Conservation (phyloP, 2,329 filamentous ascomycete species). For the Monilinia fructigena region DNA sequence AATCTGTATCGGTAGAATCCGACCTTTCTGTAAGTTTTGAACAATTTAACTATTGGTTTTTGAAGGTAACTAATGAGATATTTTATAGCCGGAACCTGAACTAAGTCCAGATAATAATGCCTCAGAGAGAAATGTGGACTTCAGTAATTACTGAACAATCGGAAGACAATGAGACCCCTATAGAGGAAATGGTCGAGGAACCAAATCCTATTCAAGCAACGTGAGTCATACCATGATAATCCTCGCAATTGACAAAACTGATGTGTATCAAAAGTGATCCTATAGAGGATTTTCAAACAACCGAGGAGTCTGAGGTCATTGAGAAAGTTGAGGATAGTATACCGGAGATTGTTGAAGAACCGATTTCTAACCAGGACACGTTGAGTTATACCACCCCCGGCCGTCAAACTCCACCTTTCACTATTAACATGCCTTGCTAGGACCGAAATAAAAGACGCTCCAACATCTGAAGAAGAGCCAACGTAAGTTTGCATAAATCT, state of each 20-base stretch:
- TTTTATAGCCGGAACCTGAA: neutral
- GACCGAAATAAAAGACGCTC: neutral
- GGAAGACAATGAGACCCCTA: too few relatives aligned
- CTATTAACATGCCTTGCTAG: neutral
- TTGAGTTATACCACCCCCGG: neutral
- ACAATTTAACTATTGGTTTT: neutral
- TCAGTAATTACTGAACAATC: neutral
- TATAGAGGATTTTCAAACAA: neutral
- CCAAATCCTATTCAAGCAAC: neutral
- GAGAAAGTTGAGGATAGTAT: too few relatives aligned
- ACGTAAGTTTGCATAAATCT: neutral
- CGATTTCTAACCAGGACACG: neutral
- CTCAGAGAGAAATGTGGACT: neutral
- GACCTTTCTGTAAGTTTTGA: neutral
- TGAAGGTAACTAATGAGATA: neutral
- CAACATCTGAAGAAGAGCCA: neutral
- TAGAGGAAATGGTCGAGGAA: neutral
- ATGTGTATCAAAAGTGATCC: neutral
- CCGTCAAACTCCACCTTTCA: too few relatives aligned
- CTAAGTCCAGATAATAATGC: neutral
- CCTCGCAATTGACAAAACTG: neutral
- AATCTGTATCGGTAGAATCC: neutral
- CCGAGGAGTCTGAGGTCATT: neutral
- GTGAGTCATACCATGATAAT: neutral
- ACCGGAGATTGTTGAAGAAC: neutral